phyloP scores from a whole-genome alignment of 2,329 filamentous ascomycete genomes.

The Curvularia spicifera region DNA sequence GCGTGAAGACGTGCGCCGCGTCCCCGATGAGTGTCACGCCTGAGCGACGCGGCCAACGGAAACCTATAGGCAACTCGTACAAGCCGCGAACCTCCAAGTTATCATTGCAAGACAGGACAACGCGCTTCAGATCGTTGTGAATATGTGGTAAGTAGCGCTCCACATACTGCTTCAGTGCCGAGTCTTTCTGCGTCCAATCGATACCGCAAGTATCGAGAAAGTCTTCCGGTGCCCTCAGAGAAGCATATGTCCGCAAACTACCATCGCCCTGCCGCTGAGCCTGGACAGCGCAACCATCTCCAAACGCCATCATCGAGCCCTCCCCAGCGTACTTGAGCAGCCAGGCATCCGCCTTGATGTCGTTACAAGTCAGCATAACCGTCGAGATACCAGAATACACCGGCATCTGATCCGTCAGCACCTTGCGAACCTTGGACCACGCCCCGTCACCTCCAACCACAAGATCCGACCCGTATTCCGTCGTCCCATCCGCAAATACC shows the following conservation, averaged over 20 bases:
- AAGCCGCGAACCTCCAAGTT: constrained; percentile 44
- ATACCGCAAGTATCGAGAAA: constrained; percentile 55
- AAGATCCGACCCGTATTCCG: constrained; percentile 50
- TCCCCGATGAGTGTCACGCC: constrained; percentile 65
- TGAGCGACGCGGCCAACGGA: constrained; percentile 57
- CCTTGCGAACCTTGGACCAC: constrained; percentile 50
- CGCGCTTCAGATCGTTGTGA: constrained; percentile 40
- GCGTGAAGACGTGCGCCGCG: constrained; percentile 66
- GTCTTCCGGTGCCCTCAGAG: constrained; percentile 48
- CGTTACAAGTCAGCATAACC: constrained; percentile 54
- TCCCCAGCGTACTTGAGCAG: constrained; percentile 55
- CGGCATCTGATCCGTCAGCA: constrained; percentile 49
- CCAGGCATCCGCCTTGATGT: constrained; percentile 52
- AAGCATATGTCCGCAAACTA: constrained; percentile 52
- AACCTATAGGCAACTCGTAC: constrained; percentile 61
- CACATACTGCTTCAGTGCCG: constrained; percentile 40
- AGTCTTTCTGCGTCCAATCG: constrained; percentile 50
- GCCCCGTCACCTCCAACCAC: constrained; percentile 59
- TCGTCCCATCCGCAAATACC: constrained; percentile 40
- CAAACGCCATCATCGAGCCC: constrained; percentile 42
- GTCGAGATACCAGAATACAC: constrained; percentile 56
- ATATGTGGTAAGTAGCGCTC: constrained; percentile 38
- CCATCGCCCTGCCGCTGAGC: constrained; percentile 59
- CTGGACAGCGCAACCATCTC: constrained; percentile 50
- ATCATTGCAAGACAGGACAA: constrained; percentile 31